Base-by-base conservation (phyloP, 192 early-diverging fungal genomes). In the Mortierella antarctica region DNA sequence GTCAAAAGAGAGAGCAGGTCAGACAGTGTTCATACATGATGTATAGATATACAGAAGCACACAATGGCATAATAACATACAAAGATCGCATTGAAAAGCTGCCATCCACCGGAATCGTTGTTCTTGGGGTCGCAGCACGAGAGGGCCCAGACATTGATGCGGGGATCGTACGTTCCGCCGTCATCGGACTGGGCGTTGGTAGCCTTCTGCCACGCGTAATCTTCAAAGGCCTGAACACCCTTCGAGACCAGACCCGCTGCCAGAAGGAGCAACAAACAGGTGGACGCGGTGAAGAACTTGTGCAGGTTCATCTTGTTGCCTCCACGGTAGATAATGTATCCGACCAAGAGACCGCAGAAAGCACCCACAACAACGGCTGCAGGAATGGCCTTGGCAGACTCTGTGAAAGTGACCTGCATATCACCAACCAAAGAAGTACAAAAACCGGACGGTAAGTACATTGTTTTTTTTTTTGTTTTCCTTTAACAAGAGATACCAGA, bases 171-270 rank as follows among this genome's bases (percentile, higher is more conserved):
- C 9, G 57, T 50, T 6, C 68, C 64, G 10, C 40, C 9, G 41
- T 79, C 69, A 48, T 79, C 76, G 1, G 62, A 65, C 58, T 67
- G 68, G 31, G 76, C 68, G 49, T 71, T 46, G 8, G 63, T 79
- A 14, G 51, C 45, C 55, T 79, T 79, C 50, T 14, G 46, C 69
- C 76, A 79, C 14, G 49, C 51, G 41, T 71, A 66, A 7, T 50
- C 1, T 46, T 79, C 76, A 57, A 86, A 92, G 8, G 88, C 87
- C 18, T 89, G 89, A 50, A 91, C 86, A 42, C 83, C 71, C 56
- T 85, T 91, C 11, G 94, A 77, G 48, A 95, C 87, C 21, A 96
- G 80, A 8, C 96, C 95, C 17, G 94, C 93, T 65, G 93, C 89
- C 45, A 98, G 87, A 44, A 96, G 81, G 53, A 95, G 92, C 47